These are phyloP conservation scores for Cladosporium sp. DNA, from an alignment of 2,329 filamentous ascomycete genomes.

Conservation along the genomic window DNA sequence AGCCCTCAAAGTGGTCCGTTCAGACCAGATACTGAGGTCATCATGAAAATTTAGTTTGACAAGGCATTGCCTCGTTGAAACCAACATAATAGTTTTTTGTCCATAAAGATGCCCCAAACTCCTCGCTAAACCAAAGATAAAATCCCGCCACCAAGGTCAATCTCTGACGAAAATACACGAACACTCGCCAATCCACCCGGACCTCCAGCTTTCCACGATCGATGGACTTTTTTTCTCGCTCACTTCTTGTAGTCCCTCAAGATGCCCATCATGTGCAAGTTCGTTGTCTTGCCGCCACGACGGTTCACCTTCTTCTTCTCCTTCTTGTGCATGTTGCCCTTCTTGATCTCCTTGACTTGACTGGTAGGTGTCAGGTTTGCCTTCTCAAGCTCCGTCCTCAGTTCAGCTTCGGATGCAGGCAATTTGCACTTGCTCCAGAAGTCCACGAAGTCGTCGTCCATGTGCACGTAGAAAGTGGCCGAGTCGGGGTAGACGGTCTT, in stretches of 20 bases:
- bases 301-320: constrained; percentile 76
- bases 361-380: constrained; percentile 83
- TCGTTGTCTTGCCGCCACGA: constrained; percentile 77
- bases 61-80: neutral
- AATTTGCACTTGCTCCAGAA: constrained; percentile 83
- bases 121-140: constrained; percentile 10
- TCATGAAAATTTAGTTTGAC: neutral
- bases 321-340: constrained; percentile 56
- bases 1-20: neutral
- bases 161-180: neutral
- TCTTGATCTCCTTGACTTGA: constrained; percentile 67
- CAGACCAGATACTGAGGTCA: neutral
- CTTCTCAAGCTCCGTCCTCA: constrained; percentile 73
- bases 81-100: neutral
- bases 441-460: constrained; percentile 79
- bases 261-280: constrained; percentile 81
- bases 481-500: constrained; percentile 89
- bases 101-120: constrained; percentile 5
- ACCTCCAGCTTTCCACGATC: neutral
- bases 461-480: constrained; percentile 51
- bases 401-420: constrained; percentile 68
- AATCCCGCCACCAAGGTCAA: neutral
- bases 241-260: constrained; percentile 65
- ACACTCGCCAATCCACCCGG: neutral
- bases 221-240: neutral